phyloP scores from a whole-genome alignment of 2,329 filamentous ascomycete species.

The Parafenestella ontariensis region DNA sequence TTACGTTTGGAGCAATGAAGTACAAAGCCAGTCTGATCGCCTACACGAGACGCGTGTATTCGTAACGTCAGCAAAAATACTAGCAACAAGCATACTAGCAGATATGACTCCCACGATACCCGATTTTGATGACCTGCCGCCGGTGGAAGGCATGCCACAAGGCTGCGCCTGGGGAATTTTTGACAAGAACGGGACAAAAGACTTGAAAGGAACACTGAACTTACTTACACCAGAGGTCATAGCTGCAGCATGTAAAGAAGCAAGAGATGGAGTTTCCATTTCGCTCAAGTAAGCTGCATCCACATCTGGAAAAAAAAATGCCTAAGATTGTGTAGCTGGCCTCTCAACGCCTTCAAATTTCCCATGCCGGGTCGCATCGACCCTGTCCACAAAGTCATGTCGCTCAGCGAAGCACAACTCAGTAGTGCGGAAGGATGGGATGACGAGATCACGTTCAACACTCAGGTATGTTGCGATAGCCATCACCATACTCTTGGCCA shows the following conservation, averaged over 20 bases:
- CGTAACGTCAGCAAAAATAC: too few relatives aligned
- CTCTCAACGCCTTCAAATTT: conserved; percentile 16
- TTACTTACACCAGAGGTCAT: conserved; percentile 55
- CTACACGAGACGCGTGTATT: neutral
- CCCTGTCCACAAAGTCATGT: conserved; percentile 39
- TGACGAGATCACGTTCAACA: conserved; percentile 37
- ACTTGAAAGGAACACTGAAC: conserved; percentile 62
- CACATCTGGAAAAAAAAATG: neutral
- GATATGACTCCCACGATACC: neutral
- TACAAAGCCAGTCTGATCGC: neutral
- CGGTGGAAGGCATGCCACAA: conserved; percentile 18
- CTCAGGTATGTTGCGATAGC: conserved; percentile 23
- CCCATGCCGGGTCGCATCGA: conserved; percentile 33
- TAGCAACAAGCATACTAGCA: neutral
- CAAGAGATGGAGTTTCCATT: conserved; percentile 20
- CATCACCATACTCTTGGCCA: neutral
- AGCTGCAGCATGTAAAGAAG: conserved; percentile 49
- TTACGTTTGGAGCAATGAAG: neutral
- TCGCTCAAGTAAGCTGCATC: conserved; percentile 18
- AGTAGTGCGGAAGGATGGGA: conserved; percentile 25
- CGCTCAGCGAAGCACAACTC: conserved; percentile 15
- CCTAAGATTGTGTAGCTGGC: conserved; percentile 11
- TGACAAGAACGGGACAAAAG: conserved; percentile 54
- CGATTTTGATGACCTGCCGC: conserved; percentile 9
- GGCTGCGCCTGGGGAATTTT: conserved; percentile 60